Conservation (phyloP, 1,284 basidiomycete species). For the Schizophyllum amplum region DNA sequence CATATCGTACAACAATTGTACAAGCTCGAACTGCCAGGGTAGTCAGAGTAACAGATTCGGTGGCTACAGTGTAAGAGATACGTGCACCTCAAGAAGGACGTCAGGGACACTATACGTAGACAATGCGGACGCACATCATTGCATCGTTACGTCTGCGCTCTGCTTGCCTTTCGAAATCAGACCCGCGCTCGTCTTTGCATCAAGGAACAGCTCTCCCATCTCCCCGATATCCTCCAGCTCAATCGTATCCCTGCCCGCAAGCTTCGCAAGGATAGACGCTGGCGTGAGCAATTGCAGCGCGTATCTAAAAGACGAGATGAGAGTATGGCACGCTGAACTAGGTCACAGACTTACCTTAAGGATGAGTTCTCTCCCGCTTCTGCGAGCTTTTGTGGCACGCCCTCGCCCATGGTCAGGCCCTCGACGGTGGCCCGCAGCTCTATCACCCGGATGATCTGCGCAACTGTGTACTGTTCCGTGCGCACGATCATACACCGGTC, state of each 20-base stretch:
- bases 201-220: constrained; percentile 91
- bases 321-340: not conserved
- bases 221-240: constrained; percentile 83
- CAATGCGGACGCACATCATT: too few relatives aligned
- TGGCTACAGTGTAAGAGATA: too few relatives aligned
- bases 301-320: constrained; percentile 47
- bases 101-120: too few relatives aligned
- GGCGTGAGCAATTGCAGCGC: constrained; percentile 90
- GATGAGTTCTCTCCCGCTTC: constrained; percentile 80
- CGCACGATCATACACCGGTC: constrained; percentile 98
- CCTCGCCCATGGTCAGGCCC: constrained; percentile 69
- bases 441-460: constrained; percentile 85
- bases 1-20: too few relatives aligned
- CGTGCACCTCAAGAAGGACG: too few relatives aligned
- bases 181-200: constrained; percentile 76
- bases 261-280: constrained; percentile 78
- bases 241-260: constrained; percentile 77
- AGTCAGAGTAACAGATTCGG: too few relatives aligned
- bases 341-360: constrained; percentile 51
- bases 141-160: too few relatives aligned
- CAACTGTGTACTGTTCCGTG: constrained; percentile 78
- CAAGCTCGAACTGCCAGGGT: too few relatives aligned
- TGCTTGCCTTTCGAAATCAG: constrained; percentile 29
- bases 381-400: constrained; percentile 78
- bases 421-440: constrained; percentile 84